A percentile compares a stretch with the other conserved stretches of the same genome.
phyloP scores from a whole-genome alignment of 2,329 filamentous ascomycete genomes.

The Diaporthe sp. region DNA sequence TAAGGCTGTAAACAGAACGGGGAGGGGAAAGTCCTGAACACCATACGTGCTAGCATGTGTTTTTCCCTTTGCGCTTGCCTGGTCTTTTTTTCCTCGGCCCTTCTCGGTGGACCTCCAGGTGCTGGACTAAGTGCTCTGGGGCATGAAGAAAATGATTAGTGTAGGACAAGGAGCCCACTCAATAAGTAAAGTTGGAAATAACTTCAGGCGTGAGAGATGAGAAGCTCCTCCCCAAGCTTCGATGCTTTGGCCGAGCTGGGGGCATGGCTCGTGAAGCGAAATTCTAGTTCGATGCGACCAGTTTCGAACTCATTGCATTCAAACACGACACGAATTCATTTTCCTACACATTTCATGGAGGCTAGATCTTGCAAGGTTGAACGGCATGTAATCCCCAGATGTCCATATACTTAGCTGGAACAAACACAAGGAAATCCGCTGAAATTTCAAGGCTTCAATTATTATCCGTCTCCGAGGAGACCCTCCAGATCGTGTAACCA shows the following conservation, averaged over 20 bases:
- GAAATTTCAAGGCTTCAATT: neutral
- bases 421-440: accelerated
- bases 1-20: constrained; percentile 5
- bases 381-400: neutral
- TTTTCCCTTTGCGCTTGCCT: neutral
- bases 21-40: neutral
- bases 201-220: neutral
- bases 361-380: neutral
- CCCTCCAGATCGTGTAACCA: no score
- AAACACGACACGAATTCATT: neutral
- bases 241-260: neutral
- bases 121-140: neutral
- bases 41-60: neutral
- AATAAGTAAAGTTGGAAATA: neutral
- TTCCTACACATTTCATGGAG: neutral
- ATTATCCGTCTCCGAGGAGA: neutral
- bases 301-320: neutral
- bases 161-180: neutral
- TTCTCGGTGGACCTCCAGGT: neutral
- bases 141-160: neutral
- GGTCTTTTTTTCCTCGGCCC: no score
- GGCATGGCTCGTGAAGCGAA: neutral
- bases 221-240: neutral
- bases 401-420: neutral
- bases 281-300: neutral